A percentile compares a stretch with the other conserved stretches of the same genome.
These are phyloP conservation scores for Aciculosporium take DNA, from an alignment of 2,329 filamentous ascomycete species.

Conservation along the genomic window DNA sequence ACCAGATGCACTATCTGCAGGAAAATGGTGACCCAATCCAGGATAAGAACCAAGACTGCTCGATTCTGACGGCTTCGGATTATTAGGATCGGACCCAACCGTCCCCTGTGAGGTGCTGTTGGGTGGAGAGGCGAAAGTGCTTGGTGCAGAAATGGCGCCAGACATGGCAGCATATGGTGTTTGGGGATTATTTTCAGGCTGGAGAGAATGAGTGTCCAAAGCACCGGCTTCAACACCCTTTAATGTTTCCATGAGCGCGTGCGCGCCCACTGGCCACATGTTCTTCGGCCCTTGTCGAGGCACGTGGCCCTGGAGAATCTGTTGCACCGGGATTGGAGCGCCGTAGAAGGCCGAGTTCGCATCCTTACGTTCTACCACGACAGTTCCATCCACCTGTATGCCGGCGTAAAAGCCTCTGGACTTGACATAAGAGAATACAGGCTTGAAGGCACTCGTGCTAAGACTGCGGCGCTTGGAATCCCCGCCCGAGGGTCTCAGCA, in stretches of 20 bases:
- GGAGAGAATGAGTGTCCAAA: background rate
- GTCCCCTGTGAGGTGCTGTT: background rate
- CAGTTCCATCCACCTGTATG: conserved; percentile 73
- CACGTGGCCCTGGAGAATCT: conserved; percentile 32
- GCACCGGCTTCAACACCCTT: conserved; percentile 19
- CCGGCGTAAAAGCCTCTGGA: conserved; percentile 79
- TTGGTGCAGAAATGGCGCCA: background rate
- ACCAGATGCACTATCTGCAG: background rate
- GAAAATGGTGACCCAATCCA: background rate
- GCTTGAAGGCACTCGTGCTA: conserved; percentile 18
- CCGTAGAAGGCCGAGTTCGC: conserved; percentile 83
- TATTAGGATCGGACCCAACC: background rate
- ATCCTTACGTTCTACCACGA: conserved; percentile 73
- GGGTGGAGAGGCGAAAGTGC: background rate
- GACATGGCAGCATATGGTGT: background rate
- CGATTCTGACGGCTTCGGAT: background rate
- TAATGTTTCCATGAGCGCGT: conserved; percentile 17
- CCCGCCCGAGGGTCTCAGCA: conserved; percentile 14
- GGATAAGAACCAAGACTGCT: background rate
- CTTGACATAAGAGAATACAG: conserved; percentile 63
- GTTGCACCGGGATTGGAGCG: conserved; percentile 32
- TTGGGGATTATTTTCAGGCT: background rate
- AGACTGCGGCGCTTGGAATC: conserved; percentile 15
- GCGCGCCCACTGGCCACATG: conserved; percentile 20
- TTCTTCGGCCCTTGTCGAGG: conserved; percentile 13